A percentile compares a stretch with the other conserved stretches of the same genome.
phyloP scores from a whole-genome alignment of 495 filamentous ascomycete species.

The Bacidia gigantensis region DNA sequence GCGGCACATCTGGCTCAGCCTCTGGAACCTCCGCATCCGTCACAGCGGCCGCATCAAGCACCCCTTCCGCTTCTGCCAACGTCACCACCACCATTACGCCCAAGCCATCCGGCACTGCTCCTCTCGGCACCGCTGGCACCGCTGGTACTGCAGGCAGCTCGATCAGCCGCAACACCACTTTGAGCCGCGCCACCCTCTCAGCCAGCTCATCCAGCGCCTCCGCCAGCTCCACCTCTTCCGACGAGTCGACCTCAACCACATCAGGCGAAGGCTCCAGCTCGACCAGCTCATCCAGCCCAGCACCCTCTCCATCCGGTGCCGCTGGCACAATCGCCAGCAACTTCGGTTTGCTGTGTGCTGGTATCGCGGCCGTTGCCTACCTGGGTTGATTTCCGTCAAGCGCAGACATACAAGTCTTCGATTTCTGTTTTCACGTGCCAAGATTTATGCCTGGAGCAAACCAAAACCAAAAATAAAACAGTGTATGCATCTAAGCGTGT shows the following conservation, averaged over 20 bases:
- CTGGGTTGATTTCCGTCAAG: constrained; percentile 2
- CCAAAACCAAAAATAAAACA: background rate
- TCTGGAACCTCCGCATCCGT: constrained; percentile 1
- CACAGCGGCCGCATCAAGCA: background rate
- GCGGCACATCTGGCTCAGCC: constrained; percentile 14
- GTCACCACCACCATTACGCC: constrained; percentile 6
- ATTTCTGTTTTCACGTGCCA: background rate
- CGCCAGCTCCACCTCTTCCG: constrained; percentile 9
- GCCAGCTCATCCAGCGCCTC: background rate
- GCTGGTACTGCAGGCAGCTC: background rate
- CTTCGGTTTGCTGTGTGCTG: constrained; percentile 7
- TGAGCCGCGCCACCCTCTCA: constrained; percentile 5
- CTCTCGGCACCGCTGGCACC: background rate
- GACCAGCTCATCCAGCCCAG: background rate
- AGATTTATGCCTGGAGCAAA: background rate
- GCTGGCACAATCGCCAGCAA: constrained; percentile 6
- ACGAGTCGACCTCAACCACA: background rate
- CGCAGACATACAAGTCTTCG: background rate
- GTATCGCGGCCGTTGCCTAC: constrained; percentile 10
- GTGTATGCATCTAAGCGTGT: background rate
- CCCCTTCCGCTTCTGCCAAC: constrained; percentile 5
- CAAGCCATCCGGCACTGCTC: background rate
- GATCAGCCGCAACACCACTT: constrained; percentile 4
- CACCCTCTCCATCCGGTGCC: constrained; percentile 3
- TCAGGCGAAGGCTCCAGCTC: constrained; percentile 1